phyloP scores from a whole-genome alignment of 495 filamentous ascomycete genomes.

The Neurospora sp. region DNA sequence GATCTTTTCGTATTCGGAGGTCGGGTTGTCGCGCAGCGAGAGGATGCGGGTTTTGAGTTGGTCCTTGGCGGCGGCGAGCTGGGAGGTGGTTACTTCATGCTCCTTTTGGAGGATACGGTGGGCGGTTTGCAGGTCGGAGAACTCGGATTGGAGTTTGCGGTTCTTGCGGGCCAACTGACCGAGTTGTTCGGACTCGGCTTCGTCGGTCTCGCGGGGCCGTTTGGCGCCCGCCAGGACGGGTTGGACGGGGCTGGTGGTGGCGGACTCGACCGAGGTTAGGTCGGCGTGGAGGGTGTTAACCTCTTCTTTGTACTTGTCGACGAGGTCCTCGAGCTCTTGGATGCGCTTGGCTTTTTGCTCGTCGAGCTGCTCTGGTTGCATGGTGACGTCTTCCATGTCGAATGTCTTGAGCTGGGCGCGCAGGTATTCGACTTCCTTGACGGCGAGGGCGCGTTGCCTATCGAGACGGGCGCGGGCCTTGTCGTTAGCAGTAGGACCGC shows the following conservation, averaged over 20 bases:
- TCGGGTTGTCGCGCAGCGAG: conserved; percentile 82
- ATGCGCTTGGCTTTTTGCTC: conserved; percentile 66
- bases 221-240: conserved; percentile 38
- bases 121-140: conserved; percentile 56
- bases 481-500: conserved; percentile 35
- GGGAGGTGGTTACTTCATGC: conserved; percentile 57
- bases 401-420: conserved; percentile 87
- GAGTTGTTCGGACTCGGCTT: conserved; percentile 62
- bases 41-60: conserved; percentile 76
- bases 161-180: conserved; percentile 79
- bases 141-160: conserved; percentile 70
- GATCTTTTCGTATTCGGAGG: conserved; percentile 66
- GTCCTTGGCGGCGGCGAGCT: conserved; percentile 60
- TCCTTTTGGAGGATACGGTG: conserved; percentile 62
- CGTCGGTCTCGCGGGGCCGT: conserved; percentile 44
- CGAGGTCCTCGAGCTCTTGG: conserved; percentile 67
- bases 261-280: conserved; percentile 50
- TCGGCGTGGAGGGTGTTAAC: conserved; percentile 63
- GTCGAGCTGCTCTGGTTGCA: conserved; percentile 69
- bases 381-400: conserved; percentile 78
- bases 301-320: conserved; percentile 85
- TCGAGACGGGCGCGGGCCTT: conserved; percentile 63
- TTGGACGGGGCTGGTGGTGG: conserved; percentile 14
- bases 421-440: conserved; percentile 89
- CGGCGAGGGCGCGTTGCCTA: conserved; percentile 69